Conservation (phyloP, 164 flowering plant genomes). For the Aristolochia contorta region DNA sequence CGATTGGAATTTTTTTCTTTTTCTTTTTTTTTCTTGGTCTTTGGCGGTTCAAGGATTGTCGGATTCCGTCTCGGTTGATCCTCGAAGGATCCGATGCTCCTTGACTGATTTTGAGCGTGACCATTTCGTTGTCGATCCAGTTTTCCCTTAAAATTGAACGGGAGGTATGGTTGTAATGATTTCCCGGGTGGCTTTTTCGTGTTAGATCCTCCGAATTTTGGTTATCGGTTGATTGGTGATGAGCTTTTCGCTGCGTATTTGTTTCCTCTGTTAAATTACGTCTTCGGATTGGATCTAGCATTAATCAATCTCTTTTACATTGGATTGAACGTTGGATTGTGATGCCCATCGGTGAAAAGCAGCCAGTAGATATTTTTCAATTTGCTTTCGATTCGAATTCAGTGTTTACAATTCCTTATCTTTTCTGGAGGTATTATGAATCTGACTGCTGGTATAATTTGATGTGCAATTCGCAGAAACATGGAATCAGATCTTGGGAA, state of each 20-base stretch:
- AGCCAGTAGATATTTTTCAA: not conserved
- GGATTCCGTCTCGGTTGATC: conserved; percentile 24
- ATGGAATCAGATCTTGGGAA: conserved; percentile 91
- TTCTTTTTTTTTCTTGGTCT: conserved; percentile 2
- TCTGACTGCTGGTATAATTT: conserved; percentile 10
- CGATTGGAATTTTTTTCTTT: too few relatives aligned
- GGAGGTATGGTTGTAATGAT: not conserved
- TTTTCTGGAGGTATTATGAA: not conserved
- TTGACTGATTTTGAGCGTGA: conserved; percentile 31
- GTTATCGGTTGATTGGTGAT: not conserved
- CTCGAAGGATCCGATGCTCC: conserved; percentile 29
- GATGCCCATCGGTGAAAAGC: not conserved
- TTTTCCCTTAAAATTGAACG: conserved; percentile 3
- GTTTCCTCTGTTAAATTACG: not conserved
- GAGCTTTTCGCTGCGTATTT: not conserved
- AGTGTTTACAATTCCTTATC: not conserved
- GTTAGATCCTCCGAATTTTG: not conserved
- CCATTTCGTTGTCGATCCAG: conserved; percentile 14
- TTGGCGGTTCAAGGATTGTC: conserved; percentile 14
- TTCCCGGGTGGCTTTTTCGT: not conserved
- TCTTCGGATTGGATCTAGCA: not conserved
- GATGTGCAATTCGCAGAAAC: conserved; percentile 21
- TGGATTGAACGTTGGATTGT: not conserved
- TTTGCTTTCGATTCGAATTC: conserved; percentile 2
- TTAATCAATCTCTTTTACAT: not conserved